Base-by-base conservation (phyloP, 1,139 yeast species). In the Geotrichum europaeum region DNA sequence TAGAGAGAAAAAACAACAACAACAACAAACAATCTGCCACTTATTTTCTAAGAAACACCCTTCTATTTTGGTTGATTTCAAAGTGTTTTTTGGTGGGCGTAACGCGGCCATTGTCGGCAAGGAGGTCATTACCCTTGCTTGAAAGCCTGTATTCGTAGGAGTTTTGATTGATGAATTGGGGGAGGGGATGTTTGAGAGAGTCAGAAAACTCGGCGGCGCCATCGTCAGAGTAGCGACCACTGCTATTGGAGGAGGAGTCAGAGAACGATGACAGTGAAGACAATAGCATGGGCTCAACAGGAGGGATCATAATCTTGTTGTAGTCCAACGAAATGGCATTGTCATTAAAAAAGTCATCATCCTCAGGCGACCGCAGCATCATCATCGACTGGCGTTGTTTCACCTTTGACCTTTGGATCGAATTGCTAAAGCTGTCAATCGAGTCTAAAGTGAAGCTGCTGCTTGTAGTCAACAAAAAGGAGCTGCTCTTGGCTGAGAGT, bases 211-310 rank as follows among this genome's bases (percentile, higher is more conserved):
- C 55, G 3, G 50, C 13, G 7, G 32, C 7, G 20, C 43, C 52
- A 15, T 50, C 51, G 30, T 58, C 60, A 15, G 60, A 58, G 18
- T 43, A 51, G 20, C 53, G 57, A 18, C 57, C 49, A 15, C 34
- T 55, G 49, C 57, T 54, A 28, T 50, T 25, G 13, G 50, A 34
- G 12, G 57, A 47, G 4, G 55, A 50, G 30, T 49, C 56, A 18
- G 60, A 58, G 51, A 53, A 53, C 4, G 53, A 53, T 6, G 60
- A 58, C 5, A 54, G 20, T 2, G 60, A 58, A 3, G 60, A 34
- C 18, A 45, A 28, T 28, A 28, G 18, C 13, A 49, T 47, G 22
- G 59, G 30, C 24, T 51, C 60, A 9, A 51, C 53, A 18, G 50
- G 47, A 32, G 15, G 28, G 36, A 13, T n/a, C 28, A 28, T 52